Evolutionary conservation across 208 protist species (phyloP), one percentile per base, ranked within the genome.

Genomic region (Crithidia brevicula): DNA sequence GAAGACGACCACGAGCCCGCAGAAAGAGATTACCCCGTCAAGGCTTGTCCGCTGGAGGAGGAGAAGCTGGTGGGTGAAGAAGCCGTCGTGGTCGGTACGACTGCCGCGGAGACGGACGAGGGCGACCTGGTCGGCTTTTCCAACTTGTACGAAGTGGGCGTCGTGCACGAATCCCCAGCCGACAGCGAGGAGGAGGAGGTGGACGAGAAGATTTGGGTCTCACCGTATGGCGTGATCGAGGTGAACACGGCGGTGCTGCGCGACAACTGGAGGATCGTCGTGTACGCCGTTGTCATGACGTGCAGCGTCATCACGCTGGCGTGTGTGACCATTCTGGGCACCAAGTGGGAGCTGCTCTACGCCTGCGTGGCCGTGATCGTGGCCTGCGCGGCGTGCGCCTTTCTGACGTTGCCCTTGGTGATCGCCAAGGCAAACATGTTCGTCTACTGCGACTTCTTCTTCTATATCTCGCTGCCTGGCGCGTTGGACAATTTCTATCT

Each of bases 381-480:
- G 20, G 59, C 74, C 20, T 51, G 42, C 28, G 56, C 33, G 22
- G 45, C 40, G 16, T 20, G 25, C 6, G 56, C 66, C 38, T 79
- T 79, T 50, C 57, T 71, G 30, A 25, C 74, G 25, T 54, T 79
- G 22, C 74, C 74, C 2, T 53, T 56, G 25, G 74, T 79, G 28
- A 67, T 79, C 15, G 74, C 74, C 52, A 79, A 79, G 54, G 59
- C 67, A 15, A 43, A 60, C 18, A 33, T 70, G 4, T 79, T 79
- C 43, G 31, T 63, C 40, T 74, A 61, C 61, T 34, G 61, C 30
- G 61, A 57, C 66, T 54, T 51, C n/a, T 16, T 67, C 22, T 30
- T 79, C 50, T 90, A 90, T 69, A 51, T 87, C n/a, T 71, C 82
- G 46, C 47, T 90, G 10, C 74, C 70, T 30, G 80, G 81, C 46